Percentiles rank a stretch among this genome's conserved stretches.
Evolutionary conservation across 805 yeast genomes (phyloP).

Genomic region (Metschnikowia matae): DNA sequence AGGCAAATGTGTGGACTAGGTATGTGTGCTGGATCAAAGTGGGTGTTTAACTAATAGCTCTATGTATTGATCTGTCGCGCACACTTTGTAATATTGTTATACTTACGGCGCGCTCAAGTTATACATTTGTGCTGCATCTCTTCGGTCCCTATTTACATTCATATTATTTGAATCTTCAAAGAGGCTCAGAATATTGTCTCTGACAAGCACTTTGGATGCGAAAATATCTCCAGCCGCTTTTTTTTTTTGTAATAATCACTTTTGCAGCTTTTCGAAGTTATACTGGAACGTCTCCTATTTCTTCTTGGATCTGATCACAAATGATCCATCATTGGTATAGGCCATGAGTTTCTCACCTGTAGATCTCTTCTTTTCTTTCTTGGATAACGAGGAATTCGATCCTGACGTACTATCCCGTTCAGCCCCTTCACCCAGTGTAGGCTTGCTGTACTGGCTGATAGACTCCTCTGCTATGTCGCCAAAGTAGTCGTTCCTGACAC

Average conservation of each 20-base stretch:
- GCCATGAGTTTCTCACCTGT: constrained; percentile 36
- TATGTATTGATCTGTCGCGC: not conserved
- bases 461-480: constrained; percentile 6
- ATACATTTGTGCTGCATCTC: not conserved
- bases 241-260: too few relatives aligned
- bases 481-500: constrained; percentile 12
- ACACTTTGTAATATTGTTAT: not conserved
- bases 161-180: too few relatives aligned
- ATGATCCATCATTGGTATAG: constrained; percentile 38
- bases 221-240: too few relatives aligned
- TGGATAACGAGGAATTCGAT: constrained; percentile 1
- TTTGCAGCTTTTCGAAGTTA: too few relatives aligned
- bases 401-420: constrained; percentile 2
- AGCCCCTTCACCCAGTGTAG: not conserved
- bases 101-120: not conserved
- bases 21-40: too few relatives aligned
- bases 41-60: not conserved
- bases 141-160: not conserved
- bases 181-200: not conserved
- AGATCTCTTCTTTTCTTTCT: constrained; percentile 5
- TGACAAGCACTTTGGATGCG: too few relatives aligned
- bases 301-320: constrained; percentile 34
- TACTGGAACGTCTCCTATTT: not conserved
- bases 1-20: too few relatives aligned
- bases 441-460: not conserved